These are phyloP conservation scores for Saccharomycopsis sp. DNA, from an alignment of 805 yeast species.

Conservation along the genomic window DNA sequence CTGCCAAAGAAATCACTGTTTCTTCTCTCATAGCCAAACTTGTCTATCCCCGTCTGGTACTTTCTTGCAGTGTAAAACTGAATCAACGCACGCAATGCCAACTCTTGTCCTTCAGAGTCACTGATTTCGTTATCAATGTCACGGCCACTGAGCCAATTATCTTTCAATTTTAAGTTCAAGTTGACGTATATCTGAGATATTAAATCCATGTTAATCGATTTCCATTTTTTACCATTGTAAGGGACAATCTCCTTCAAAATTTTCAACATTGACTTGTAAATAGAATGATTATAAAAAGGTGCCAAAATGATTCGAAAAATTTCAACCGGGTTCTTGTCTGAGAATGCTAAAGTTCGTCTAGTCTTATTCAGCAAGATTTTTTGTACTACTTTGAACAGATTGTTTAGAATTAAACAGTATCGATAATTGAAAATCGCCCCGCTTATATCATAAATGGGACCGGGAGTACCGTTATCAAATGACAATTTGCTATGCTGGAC, in stretches of 20 bases:
- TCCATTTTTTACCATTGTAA: slow-evolving; percentile 92
- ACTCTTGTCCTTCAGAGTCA: slow-evolving; percentile 78
- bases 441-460: slow-evolving; percentile 12
- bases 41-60: slow-evolving; percentile 46
- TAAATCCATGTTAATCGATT: slow-evolving; percentile 85
- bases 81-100: slow-evolving; percentile 69
- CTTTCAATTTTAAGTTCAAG: slow-evolving; percentile 63
- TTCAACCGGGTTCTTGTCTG: slow-evolving; percentile 58
- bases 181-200: slow-evolving; percentile 81
- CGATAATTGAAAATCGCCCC: slow-evolving; percentile 28
- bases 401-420: slow-evolving; percentile 42
- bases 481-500: background rate
- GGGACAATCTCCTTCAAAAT: slow-evolving; percentile 77
- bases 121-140: slow-evolving; percentile 70
- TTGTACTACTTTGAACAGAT: slow-evolving; percentile 49
- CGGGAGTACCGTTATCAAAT: too few species aligned
- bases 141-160: slow-evolving; percentile 82
- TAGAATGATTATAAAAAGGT: slow-evolving; percentile 50
- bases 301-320: slow-evolving; percentile 48
- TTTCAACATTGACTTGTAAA: slow-evolving; percentile 66
- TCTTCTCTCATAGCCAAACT: slow-evolving; percentile 47
- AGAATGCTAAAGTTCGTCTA: slow-evolving; percentile 61
- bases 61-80: slow-evolving; percentile 66
- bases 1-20: slow-evolving; percentile 36
- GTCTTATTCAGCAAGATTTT: slow-evolving; percentile 59